phyloP scores from a whole-genome alignment of 1,284 basidiomycete genomes.

The Ganoderma meredithae region DNA sequence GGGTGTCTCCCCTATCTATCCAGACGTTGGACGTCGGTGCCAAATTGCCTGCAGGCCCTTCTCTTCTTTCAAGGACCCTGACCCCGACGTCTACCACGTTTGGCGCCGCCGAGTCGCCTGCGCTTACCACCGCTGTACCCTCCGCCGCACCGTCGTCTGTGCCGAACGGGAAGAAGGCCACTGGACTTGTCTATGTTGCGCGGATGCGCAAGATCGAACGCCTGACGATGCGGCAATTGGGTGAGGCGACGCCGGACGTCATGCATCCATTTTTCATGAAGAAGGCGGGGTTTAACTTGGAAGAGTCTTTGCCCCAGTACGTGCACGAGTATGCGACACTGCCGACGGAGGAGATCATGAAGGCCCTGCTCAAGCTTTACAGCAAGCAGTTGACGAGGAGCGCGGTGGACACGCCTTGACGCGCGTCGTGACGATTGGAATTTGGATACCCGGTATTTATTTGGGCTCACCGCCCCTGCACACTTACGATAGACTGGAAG shows the following conservation, averaged over 20 bases:
- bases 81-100: constrained; percentile 20
- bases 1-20: constrained; percentile 20
- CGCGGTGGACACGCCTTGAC: constrained; percentile 24
- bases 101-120: neutral
- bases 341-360: constrained; percentile 88
- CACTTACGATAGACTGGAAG: neutral
- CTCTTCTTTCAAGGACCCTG: constrained; percentile 16
- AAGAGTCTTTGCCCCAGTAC: constrained; percentile 83
- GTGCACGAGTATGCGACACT: constrained; percentile 88
- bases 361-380: constrained; percentile 80
- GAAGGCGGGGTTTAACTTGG: constrained; percentile 81
- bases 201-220: constrained; percentile 71
- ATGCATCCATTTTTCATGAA: constrained; percentile 90
- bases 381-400: constrained; percentile 68
- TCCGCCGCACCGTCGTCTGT: constrained; percentile 16
- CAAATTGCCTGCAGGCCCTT: constrained; percentile 19
- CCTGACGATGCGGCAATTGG: constrained; percentile 82
- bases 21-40: constrained; percentile 25
- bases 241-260: constrained; percentile 87
- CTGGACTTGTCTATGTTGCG: constrained; percentile 57
- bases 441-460: neutral
- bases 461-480: neutral
- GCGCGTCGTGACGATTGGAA: neutral
- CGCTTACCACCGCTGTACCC: neutral
- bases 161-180: constrained; percentile 36